Base-by-base conservation (phyloP, 768 basidiomycete species). In the Brasilioporus rufonigricans region DNA sequence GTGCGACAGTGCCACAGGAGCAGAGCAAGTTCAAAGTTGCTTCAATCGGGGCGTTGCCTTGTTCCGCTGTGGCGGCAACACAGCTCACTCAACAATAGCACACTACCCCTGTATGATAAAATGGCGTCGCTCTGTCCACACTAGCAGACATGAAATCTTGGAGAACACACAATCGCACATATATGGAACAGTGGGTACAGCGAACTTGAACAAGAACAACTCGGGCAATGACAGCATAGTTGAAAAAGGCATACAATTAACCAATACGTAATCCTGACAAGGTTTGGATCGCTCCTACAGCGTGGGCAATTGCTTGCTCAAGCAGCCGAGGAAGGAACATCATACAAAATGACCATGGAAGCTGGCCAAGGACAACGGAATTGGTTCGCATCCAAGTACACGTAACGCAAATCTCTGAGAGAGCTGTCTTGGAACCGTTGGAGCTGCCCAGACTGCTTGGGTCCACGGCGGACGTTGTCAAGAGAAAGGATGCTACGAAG, bases 331-430 rank as follows among this genome's bases (percentile, higher is more conserved):
- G 60, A 29, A 43, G 69, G 33, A 23, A 19, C 40, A 48, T 71
- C 70, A 19, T 71, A 71, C 74, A 83, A 73, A 33, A 90, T 63
- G 26, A 82, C 71, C 78, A 91, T 72, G 2, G 83, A 81, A 8
- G 78, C 80, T 1, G 89, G 86, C 88, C 88, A 90, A 18, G 87
- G 82, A 5, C 74, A 74, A 12, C 79, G 72, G n/a, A 72, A 50
- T 61, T 82, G 78, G 1, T 74, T 67, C 1, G 66, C 61, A 53
- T 81, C 77, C 56, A 91, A 71, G 66, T 89, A 91, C 50, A 77
- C 74, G 61, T 78, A 78, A 11, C 72, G 72, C 23, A 83, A 68
- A 44, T 82, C 77, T 5, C 77, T 81, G 41, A 78, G 72, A 36
- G 74, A 71, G 3, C 61, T 57, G 50, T 83, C 77, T 47, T 73